Conservation (phyloP, 495 filamentous ascomycete species). For the Schizothecium vesticola region DNA sequence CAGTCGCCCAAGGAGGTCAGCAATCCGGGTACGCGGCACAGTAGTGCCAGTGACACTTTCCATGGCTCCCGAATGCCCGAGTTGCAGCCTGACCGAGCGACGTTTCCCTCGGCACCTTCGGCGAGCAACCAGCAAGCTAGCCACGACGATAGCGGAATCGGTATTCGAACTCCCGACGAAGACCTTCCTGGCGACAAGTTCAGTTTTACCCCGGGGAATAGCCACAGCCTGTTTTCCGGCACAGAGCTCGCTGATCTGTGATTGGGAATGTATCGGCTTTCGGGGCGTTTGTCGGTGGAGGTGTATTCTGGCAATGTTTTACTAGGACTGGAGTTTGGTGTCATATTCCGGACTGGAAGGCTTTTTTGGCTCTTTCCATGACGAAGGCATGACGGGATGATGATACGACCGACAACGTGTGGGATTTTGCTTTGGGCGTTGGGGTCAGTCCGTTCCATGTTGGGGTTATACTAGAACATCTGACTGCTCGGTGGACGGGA, state of each 20-base stretch:
- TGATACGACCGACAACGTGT: conserved; percentile 13
- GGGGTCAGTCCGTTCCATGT: conserved; percentile 5
- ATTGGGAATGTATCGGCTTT: conserved; percentile 3
- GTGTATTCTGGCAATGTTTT: conserved; percentile 15
- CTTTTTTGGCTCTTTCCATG: conserved; percentile 7
- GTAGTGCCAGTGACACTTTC: conserved; percentile 42
- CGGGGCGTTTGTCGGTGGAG: not conserved
- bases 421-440: conserved; percentile 8
- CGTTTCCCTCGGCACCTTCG: conserved; percentile 34
- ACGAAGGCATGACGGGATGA: conserved; percentile 23
- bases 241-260: conserved; percentile 22
- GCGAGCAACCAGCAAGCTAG: conserved; percentile 28
- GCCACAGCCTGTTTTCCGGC: conserved; percentile 27
- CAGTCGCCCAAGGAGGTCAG: conserved; percentile 23
- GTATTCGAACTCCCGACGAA: conserved; percentile 57
- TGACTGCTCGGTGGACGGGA: not conserved
- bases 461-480: not conserved
- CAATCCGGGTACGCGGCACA: conserved; percentile 37
- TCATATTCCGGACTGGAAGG: conserved; percentile 1
- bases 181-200: conserved; percentile 52
- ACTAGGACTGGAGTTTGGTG: conserved; percentile 20
- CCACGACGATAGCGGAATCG: conserved; percentile 68
- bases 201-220: conserved; percentile 28
- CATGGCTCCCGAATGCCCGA: conserved; percentile 30
- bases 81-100: conserved; percentile 38